Evolutionary conservation across 306 rosid species (phyloP).

Genomic region (Ochetophila trinervis): DNA sequence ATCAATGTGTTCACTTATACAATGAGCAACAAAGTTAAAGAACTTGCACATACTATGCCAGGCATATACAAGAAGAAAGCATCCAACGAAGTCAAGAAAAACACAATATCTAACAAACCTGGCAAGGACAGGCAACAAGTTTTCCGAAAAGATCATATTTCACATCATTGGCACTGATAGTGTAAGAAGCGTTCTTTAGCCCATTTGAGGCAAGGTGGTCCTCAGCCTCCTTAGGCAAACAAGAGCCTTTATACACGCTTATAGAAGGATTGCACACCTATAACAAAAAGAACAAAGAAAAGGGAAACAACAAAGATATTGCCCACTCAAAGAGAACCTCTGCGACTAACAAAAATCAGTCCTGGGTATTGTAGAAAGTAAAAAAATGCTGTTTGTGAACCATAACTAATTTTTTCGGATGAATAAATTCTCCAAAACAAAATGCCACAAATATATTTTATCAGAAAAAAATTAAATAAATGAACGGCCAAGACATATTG

Average conservation of each 20-base stretch:
- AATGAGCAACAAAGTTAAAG: not conserved
- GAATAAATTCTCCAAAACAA: no score
- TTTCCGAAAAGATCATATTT: constrained; percentile 54
- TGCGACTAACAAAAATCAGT: not conserved
- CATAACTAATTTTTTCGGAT: no score
- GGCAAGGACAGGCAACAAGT: constrained; percentile 56
- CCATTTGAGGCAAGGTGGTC: constrained; percentile 63
- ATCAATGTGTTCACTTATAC: not conserved
- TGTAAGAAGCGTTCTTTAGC: constrained; percentile 58
- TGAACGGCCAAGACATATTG: no score
- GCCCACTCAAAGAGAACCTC: not conserved
- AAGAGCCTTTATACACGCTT: constrained; percentile 63
- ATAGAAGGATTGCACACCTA: constrained; percentile 51
- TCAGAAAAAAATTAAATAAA: not conserved
- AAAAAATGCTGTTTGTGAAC: no score
- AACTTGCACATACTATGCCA: not conserved
- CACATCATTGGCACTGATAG: constrained; percentile 54
- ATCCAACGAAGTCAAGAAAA: not conserved
- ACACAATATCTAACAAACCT: constrained; percentile 45
- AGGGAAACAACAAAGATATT: constrained; percentile 1
- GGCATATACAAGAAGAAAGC: not conserved
- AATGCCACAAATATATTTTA: no score
- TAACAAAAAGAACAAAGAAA: constrained; percentile 2
- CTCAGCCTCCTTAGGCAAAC: constrained; percentile 58
- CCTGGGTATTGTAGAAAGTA: no score